phyloP scores from a whole-genome alignment of 2,329 filamentous ascomycete genomes.

The Neofusicoccum umdonicola region DNA sequence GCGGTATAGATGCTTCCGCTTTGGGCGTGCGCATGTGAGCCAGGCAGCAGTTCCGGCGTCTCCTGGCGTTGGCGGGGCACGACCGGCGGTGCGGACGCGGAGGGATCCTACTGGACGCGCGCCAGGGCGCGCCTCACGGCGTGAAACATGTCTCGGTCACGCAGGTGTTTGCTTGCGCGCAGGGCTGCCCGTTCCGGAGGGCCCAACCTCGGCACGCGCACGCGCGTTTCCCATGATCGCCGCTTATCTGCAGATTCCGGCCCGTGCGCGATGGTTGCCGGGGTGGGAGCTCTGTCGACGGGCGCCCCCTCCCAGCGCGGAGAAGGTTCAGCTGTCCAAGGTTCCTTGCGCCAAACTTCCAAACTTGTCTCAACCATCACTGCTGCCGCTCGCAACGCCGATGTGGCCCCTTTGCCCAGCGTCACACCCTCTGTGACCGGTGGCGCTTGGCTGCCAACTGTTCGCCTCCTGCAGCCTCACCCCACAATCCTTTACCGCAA shows the following conservation, averaged over 20 bases:
- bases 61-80: not conserved
- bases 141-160: constrained; percentile 11
- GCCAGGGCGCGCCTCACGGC: not conserved
- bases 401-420: constrained; percentile 8
- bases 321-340: not conserved
- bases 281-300: not conserved
- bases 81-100: not conserved
- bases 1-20: not conserved
- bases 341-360: not conserved
- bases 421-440: constrained; percentile 8
- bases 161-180: not conserved
- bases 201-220: not conserved
- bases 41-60: not conserved
- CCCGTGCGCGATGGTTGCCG: constrained; percentile 2
- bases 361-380: not conserved
- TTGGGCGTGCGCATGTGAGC: not conserved
- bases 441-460: constrained; percentile 1
- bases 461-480: constrained; percentile 12
- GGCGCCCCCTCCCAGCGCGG: not conserved
- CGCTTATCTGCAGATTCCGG: constrained; percentile 7
- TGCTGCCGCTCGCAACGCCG: not conserved
- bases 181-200: not conserved
- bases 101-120: not conserved
- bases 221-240: constrained; percentile 1
- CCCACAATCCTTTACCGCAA: constrained; percentile 7